A percentile compares a stretch with the other conserved stretches of the same genome.
phyloP scores from a whole-genome alignment of 2,329 filamentous ascomycete species.

The Coccinonectria pachysandricola region DNA sequence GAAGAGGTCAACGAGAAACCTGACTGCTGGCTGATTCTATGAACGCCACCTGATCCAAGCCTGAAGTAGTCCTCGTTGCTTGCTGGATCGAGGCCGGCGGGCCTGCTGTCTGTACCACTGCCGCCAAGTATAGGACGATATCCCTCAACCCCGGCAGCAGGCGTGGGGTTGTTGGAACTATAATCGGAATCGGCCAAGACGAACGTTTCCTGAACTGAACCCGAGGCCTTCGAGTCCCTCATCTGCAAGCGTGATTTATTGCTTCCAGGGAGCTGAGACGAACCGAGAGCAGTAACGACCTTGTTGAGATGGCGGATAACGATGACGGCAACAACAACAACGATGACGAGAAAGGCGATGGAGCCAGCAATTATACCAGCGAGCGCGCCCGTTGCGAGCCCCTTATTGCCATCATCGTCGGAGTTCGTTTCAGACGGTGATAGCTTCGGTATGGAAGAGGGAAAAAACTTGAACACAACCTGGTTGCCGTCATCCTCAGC shows the following conservation, averaged over 20 bases:
- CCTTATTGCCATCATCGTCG: conserved; percentile 16
- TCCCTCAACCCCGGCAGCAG: conserved; percentile 11
- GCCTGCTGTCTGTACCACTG: conserved; percentile 16
- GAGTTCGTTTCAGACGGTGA: conserved; percentile 16
- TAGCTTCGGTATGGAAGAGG: conserved; percentile 33
- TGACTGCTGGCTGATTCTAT: conserved; percentile 12
- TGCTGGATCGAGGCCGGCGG: conserved; percentile 20
- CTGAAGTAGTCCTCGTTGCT: conserved; percentile 23
- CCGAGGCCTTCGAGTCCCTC: conserved; percentile 28
- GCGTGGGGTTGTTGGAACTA: conserved; percentile 21
- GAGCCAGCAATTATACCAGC: conserved; percentile 45
- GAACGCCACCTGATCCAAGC: conserved; percentile 2
- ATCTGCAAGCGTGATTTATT: conserved; percentile 24
- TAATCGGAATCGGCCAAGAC: conserved; percentile 12
- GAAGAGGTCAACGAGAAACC: conserved; percentile 12
- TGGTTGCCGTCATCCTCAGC: conserved; percentile 16
- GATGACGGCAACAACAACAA: conserved; percentile 36
- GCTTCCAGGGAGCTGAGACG: conserved; percentile 23
- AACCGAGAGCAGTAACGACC: conserved; percentile 30
- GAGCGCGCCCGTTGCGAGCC: conserved; percentile 31
- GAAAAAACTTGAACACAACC: conserved; percentile 32
- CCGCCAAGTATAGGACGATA: conserved; percentile 17
- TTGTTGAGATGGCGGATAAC: conserved; percentile 41
- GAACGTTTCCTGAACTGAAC: conserved; percentile 23
- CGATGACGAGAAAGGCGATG: conserved; percentile 35